A percentile compares a stretch with the other conserved stretches of the same genome.
Conservation (phyloP, 129 eudicot species). For the Chrysanthemum lavandulifolium region DNA sequence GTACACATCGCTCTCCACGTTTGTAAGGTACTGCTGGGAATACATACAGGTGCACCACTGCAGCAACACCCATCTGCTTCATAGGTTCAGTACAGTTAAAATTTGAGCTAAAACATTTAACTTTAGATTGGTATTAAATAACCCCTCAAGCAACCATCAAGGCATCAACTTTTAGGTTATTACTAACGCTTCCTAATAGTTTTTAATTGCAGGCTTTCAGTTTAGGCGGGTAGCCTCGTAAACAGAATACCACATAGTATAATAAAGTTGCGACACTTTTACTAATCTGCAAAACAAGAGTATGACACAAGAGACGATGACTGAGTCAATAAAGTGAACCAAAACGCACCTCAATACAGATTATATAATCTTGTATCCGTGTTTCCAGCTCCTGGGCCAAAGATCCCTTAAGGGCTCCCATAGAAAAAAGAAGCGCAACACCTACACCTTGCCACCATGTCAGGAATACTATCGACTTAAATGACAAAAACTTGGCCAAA, state of each 20-base stretch:
- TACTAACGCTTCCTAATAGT: conserved; percentile 1
- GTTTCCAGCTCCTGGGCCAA: conserved; percentile 76
- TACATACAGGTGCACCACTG: conserved; percentile 83
- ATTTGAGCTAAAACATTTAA: not conserved
- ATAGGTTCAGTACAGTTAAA: conserved; percentile 17
- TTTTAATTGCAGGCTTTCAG: no score
- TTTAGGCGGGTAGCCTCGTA: no score
- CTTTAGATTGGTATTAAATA: not conserved
- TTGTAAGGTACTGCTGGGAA: conserved; percentile 89
- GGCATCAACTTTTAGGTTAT: not conserved
- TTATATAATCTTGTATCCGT: conserved; percentile 86
- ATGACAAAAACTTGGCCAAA: conserved; percentile 83
- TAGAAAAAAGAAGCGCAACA: conserved; percentile 81
- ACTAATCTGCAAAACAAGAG: not conserved
- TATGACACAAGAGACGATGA: not conserved
- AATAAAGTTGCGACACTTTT: not conserved
- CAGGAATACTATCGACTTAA: conserved; percentile 85
- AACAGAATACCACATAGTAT: not conserved
- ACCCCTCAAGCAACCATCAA: not conserved
- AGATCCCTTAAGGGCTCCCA: conserved; percentile 83
- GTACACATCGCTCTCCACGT: conserved; percentile 92
- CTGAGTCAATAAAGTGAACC: not conserved
- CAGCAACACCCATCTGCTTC: conserved; percentile 93
- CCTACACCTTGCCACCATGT: conserved; percentile 99
- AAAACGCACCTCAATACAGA: conserved; percentile 76